Evolutionary conservation across 495 filamentous ascomycete species (phyloP).

Genomic region (Collariella sp.): DNA sequence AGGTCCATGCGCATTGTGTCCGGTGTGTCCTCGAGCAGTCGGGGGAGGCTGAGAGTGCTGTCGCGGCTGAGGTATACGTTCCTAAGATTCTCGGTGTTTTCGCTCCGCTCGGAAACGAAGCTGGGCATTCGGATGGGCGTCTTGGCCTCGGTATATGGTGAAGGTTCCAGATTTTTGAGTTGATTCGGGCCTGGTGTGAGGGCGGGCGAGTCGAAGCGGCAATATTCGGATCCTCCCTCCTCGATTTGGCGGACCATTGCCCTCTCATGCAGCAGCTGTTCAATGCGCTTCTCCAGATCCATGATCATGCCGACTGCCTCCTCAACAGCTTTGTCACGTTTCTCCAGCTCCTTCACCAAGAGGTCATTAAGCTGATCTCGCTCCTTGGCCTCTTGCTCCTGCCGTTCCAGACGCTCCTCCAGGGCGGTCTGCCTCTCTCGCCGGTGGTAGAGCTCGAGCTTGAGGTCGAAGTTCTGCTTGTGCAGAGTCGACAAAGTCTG

Average conservation of each 20-base stretch:
- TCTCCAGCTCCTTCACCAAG: constrained; percentile 59
- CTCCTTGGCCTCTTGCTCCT: constrained; percentile 46
- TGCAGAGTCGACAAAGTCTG: constrained; percentile 52
- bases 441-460: constrained; percentile 72
- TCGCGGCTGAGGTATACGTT: constrained; percentile 49
- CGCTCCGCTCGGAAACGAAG: constrained; percentile 54
- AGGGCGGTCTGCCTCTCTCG: constrained; percentile 48
- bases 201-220: constrained; percentile 11
- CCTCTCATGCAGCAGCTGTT: constrained; percentile 42
- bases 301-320: constrained; percentile 79
- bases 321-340: constrained; percentile 66
- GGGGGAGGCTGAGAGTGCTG: constrained; percentile 33
- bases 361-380: constrained; percentile 57
- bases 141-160: constrained; percentile 16
- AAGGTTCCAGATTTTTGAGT: constrained; percentile 10
- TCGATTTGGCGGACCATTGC: constrained; percentile 36
- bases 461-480: constrained; percentile 87
- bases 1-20: constrained; percentile 22
- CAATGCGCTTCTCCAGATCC: constrained; percentile 58
- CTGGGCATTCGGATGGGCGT: constrained; percentile 50
- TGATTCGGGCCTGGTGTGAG: constrained; percentile 14
- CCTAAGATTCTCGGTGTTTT: constrained; percentile 56
- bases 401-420: constrained; percentile 53
- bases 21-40: constrained; percentile 29
- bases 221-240: constrained; percentile 24